Percentiles rank a stretch among this genome's conserved stretches.
Evolutionary conservation across 129 eudicot genomes (phyloP).

Genomic region (Chrysanthemum seticuspe): DNA sequence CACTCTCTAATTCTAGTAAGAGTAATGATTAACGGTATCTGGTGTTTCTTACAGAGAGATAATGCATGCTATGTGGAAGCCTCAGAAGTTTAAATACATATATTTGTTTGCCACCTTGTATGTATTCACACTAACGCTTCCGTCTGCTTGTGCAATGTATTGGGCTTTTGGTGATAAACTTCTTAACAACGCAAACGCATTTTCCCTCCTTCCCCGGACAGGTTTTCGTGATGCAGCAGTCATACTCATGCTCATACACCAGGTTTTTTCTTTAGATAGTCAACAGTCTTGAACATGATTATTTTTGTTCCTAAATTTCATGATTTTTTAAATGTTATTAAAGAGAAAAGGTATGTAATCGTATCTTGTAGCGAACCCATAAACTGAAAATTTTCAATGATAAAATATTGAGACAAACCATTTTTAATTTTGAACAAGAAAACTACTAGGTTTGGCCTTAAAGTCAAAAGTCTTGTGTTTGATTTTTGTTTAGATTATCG

Average conservation of each 20-base stretch:
- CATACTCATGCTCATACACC: constrained; percentile 77
- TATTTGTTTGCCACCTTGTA: constrained; percentile 66
- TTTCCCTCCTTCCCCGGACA: constrained; percentile 58
- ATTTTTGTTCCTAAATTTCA: no score
- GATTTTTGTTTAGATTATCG: no score
- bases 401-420: no score
- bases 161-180: constrained; percentile 88
- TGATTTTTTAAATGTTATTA: no score
- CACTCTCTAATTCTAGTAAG: not conserved
- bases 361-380: no score
- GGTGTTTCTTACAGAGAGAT: constrained; percentile 44
- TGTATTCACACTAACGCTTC: constrained; percentile 70
- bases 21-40: not conserved
- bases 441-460: not conserved
- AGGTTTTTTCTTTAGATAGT: constrained; percentile 29
- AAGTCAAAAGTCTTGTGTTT: not conserved
- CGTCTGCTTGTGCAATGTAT: constrained; percentile 66
- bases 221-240: constrained; percentile 66
- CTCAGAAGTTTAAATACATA: constrained; percentile 68
- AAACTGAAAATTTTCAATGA: not conserved
- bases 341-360: no score
- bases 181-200: constrained; percentile 62
- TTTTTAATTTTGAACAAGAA: not conserved
- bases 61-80: constrained; percentile 80
- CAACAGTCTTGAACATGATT: no score